Percentiles rank a stretch among this genome's conserved stretches.
phyloP scores from a whole-genome alignment of 345 rosid genomes.

The Geranium brycei region DNA sequence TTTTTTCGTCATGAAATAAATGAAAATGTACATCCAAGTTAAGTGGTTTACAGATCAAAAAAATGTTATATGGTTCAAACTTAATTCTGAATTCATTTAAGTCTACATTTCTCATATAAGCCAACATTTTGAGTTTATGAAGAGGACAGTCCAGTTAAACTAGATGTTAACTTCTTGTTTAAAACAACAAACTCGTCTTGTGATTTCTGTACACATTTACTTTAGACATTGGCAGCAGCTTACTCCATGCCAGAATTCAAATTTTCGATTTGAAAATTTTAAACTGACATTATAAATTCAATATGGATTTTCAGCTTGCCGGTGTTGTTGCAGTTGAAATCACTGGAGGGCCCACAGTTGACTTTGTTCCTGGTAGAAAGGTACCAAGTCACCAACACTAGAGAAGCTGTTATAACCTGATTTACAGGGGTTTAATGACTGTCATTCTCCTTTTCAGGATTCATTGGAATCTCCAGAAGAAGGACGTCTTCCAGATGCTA shows the following conservation, averaged over 20 bases:
- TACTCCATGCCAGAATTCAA: background rate
- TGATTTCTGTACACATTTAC: background rate
- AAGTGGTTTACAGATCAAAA: too few species aligned
- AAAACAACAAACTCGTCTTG: background rate
- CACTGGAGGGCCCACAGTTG: slow-evolving; percentile 64
- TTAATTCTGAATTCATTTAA: too few species aligned
- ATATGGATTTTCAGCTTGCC: slow-evolving; percentile 43
- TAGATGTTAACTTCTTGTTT: too few species aligned
- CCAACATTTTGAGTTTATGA: too few species aligned
- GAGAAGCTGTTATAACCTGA: background rate
- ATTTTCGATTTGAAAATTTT: background rate
- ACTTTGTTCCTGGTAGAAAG: slow-evolving; percentile 67
- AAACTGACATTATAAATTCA: background rate
- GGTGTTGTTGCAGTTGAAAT: slow-evolving; percentile 81
- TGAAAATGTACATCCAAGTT: too few species aligned
- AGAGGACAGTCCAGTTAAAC: too few species aligned
- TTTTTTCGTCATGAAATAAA: too few species aligned
- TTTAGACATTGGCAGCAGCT: background rate
- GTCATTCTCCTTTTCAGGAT: slow-evolving; percentile 29
- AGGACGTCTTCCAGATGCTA: slow-evolving; percentile 72
- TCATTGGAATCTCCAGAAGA: slow-evolving; percentile 41
- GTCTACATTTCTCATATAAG: too few species aligned
- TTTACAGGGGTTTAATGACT: background rate
- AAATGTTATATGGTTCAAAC: too few species aligned
- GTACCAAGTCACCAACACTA: slow-evolving; percentile 14